Evolutionary conservation across 2,329 filamentous ascomycete species (phyloP).

Genomic region (Fusarium marasasianum): DNA sequence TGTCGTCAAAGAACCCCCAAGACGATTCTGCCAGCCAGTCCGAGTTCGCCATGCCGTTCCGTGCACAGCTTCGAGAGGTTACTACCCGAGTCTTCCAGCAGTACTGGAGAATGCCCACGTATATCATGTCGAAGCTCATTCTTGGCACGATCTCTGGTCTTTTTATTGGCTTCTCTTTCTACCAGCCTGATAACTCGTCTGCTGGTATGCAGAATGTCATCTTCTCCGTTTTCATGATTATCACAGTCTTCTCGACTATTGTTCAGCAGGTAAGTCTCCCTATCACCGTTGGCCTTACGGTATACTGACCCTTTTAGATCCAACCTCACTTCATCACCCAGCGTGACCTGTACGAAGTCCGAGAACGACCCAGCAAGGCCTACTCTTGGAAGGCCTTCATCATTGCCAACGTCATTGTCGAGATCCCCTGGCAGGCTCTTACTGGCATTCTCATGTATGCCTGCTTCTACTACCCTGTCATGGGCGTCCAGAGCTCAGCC

Average conservation of each 20-base stretch:
- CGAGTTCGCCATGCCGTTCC: constrained; percentile 83
- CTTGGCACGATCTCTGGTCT: constrained; percentile 69
- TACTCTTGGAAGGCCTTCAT: constrained; percentile 83
- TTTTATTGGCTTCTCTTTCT: constrained; percentile 82
- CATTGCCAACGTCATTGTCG: constrained; percentile 75
- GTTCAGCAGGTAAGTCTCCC: constrained; percentile 63
- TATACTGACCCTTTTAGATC: constrained; percentile 53
- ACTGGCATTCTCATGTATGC: constrained; percentile 71
- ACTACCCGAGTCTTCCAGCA: constrained; percentile 78
- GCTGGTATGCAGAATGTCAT: constrained; percentile 80
- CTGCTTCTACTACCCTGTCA: constrained; percentile 74
- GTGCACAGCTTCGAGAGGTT: constrained; percentile 70
- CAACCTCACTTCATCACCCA: constrained; percentile 82
- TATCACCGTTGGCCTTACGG: constrained; percentile 46
- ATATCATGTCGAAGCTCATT: constrained; percentile 77
- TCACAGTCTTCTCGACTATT: constrained; percentile 76
- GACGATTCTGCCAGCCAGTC: constrained; percentile 50
- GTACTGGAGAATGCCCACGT: constrained; percentile 83
- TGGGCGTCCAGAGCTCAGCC: constrained; percentile 58
- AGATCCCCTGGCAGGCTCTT: constrained; percentile 76
- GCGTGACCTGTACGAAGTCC: constrained; percentile 78
- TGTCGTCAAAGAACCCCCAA: constrained; percentile 26
- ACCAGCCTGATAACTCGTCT: constrained; percentile 59
- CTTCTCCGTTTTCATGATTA: constrained; percentile 79
- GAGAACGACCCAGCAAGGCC: constrained; percentile 76